phyloP scores from a whole-genome alignment of 495 filamentous ascomycete genomes.

The Penicillium chermesinum region DNA sequence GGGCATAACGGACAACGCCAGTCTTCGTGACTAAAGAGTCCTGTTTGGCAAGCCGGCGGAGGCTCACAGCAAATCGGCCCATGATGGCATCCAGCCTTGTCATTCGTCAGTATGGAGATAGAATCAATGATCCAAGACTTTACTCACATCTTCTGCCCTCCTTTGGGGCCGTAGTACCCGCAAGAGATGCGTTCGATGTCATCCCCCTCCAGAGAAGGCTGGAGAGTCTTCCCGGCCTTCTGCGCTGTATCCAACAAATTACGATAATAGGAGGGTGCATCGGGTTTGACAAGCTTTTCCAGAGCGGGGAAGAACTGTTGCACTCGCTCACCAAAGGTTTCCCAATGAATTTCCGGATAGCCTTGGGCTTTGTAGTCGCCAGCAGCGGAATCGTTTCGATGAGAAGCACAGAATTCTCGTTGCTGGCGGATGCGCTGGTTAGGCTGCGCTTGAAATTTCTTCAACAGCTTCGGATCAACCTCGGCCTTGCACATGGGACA shows the following conservation, averaged over 20 bases:
- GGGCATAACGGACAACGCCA: conserved; percentile 71
- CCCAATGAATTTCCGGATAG: conserved; percentile 82
- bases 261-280: conserved; percentile 54
- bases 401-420: conserved; percentile 63
- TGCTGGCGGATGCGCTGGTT: conserved; percentile 58
- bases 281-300: conserved; percentile 53
- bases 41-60: conserved; percentile 57
- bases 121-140: not conserved
- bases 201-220: conserved; percentile 41
- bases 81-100: conserved; percentile 65
- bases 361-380: conserved; percentile 56
- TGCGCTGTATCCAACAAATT: conserved; percentile 54
- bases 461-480: conserved; percentile 50
- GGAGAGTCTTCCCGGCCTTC: conserved; percentile 54
- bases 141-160: conserved; percentile 58
- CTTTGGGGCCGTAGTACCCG: conserved; percentile 86
- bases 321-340: conserved; percentile 58
- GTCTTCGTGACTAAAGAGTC: conserved; percentile 66
- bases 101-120: no score
- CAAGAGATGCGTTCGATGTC: conserved; percentile 46
- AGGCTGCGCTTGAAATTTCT: conserved; percentile 40
- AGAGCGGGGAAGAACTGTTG: conserved; percentile 50
- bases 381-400: conserved; percentile 55
- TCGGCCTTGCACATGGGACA: conserved; percentile 67
- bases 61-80: conserved; percentile 49